Base-by-base conservation (phyloP, 139 green algal genomes). In the Micractinium sp. region DNA sequence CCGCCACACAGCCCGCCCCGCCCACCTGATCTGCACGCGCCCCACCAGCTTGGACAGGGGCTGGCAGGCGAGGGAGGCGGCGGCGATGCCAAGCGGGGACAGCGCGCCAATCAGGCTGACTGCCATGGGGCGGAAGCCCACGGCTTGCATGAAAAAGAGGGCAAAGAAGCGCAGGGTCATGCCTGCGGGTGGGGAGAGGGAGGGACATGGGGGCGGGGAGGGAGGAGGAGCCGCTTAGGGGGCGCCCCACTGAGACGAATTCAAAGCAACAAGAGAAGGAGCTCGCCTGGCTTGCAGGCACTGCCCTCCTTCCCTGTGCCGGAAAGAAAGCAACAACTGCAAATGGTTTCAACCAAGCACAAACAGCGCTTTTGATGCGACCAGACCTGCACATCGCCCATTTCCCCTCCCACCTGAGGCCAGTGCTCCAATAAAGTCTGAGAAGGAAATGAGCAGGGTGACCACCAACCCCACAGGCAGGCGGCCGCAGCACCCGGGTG, bases 91-190 rank as follows among this genome's bases (percentile, higher is more conserved):
- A 5, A 93, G 74, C 12, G 90, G 92, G 2, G 53, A 66, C 36
- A 92, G 41, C 22, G 86, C 78, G 27, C 77, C 78, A 7, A 94
- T 61, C 19, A 82, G 25, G 3, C 81, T 90, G 4, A 93, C 87
- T 13, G 84, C 78, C 25, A 89, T 47, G 1, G 90, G 78, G 1
- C 18, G 25, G 18, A 56, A 47, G 20, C 35, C 16, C 33, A 85
- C 74, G 25, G 18, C 74, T 82, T 93, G 81, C 9, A 93, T 76
- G 77, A 94, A 94, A 47, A 92, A 94, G 16, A 94, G 69, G 13
- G 63, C 78, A 56, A 93, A 94, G 71, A 94, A 94, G 56, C 93
- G 93, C 27, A 93, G 80, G 0, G 92, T 93, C 92, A 94, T 94
- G 31, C 91, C 92, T 93, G 88, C 89, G 88, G 13, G 31, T 18